These are phyloP conservation scores for Thraustochytrium striatum DNA, from an alignment of 352 stramenopile genomes.

Conservation along the genomic window DNA sequence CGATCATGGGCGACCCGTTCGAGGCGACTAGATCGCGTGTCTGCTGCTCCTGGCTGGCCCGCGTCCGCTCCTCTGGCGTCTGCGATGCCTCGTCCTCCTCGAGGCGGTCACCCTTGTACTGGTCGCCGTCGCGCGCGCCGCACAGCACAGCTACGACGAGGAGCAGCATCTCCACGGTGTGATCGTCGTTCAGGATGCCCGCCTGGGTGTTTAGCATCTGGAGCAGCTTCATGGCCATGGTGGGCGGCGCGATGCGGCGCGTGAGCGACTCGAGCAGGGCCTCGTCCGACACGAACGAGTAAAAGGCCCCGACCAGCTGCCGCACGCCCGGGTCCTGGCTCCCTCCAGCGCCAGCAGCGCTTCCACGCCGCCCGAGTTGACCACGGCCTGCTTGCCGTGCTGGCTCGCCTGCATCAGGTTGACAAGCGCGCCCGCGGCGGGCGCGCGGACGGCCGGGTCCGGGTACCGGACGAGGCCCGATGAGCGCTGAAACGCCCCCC, in stretches of 20 bases:
- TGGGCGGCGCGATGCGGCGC: slow-evolving; percentile 8
- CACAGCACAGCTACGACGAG: slow-evolving; percentile 32
- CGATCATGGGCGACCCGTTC: slow-evolving; percentile 26
- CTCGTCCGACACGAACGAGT: slow-evolving; percentile 35
- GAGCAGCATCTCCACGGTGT: slow-evolving; percentile 40
- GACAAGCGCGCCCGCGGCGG: slow-evolving; percentile 17
- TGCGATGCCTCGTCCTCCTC: neutral
- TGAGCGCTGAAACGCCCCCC: neutral
- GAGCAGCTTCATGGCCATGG: slow-evolving; percentile 45
- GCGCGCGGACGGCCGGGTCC: slow-evolving; percentile 13
- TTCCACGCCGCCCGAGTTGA: slow-evolving; percentile 27
- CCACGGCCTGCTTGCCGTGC: slow-evolving; percentile 29
- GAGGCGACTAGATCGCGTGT: slow-evolving; percentile 22
- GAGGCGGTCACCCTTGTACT: neutral
- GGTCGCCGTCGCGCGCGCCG: slow-evolving; percentile 26
- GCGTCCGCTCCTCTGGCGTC: neutral
- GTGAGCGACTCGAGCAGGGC: neutral
- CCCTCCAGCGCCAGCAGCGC: slow-evolving; percentile 18
- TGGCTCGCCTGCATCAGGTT: neutral
- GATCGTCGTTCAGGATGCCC: neutral
- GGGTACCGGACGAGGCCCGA: neutral
- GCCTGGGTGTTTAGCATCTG: neutral
- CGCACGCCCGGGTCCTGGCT: slow-evolving; percentile 16
- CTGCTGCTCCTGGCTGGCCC: neutral
- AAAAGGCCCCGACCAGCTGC: slow-evolving; percentile 29